A percentile compares a stretch with the other conserved stretches of the same genome.
These are phyloP conservation scores for Trichocomaceae sp. DNA, from an alignment of 2,329 filamentous ascomycete species.

Conservation along the genomic window DNA sequence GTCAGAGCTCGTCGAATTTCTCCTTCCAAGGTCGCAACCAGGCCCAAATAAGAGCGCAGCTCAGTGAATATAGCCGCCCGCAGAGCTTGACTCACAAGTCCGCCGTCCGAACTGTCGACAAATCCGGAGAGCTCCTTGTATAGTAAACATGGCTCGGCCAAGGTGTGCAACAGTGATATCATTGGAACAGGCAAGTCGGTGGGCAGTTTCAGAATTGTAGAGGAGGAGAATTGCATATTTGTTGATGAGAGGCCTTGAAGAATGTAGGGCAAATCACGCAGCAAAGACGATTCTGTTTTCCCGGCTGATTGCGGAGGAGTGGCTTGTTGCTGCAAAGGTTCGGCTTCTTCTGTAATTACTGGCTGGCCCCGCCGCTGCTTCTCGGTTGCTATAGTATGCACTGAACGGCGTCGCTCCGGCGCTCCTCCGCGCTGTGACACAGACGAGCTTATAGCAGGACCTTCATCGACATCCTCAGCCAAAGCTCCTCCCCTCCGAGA, in stretches of 20 bases:
- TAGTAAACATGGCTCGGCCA: constrained; percentile 89
- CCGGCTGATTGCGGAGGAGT: constrained; percentile 13
- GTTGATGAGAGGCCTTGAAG: constrained; percentile 86
- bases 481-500: constrained; percentile 21
- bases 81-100: constrained; percentile 85
- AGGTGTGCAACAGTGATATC: constrained; percentile 75
- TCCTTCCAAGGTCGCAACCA: constrained; percentile 86
- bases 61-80: constrained; percentile 79
- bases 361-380: constrained; percentile 17
- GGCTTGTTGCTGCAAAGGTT: constrained; percentile 16
- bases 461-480: constrained; percentile 26
- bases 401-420: constrained; percentile 22
- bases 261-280: constrained; percentile 83
- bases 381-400: constrained; percentile 18
- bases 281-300: constrained; percentile 54
- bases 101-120: constrained; percentile 71
- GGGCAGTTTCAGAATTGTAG: constrained; percentile 67
- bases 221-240: constrained; percentile 67
- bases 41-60: constrained; percentile 77
- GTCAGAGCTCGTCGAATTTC: constrained; percentile 80
- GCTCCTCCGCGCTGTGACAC: constrained; percentile 31
- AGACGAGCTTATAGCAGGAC: constrained; percentile 36
- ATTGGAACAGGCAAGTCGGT: constrained; percentile 73
- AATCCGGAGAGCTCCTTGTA: constrained; percentile 77
- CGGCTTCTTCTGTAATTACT: constrained; percentile 15